Evolutionary conservation across 495 filamentous ascomycete genomes (phyloP).

Genomic region (Xylaria scruposa): DNA sequence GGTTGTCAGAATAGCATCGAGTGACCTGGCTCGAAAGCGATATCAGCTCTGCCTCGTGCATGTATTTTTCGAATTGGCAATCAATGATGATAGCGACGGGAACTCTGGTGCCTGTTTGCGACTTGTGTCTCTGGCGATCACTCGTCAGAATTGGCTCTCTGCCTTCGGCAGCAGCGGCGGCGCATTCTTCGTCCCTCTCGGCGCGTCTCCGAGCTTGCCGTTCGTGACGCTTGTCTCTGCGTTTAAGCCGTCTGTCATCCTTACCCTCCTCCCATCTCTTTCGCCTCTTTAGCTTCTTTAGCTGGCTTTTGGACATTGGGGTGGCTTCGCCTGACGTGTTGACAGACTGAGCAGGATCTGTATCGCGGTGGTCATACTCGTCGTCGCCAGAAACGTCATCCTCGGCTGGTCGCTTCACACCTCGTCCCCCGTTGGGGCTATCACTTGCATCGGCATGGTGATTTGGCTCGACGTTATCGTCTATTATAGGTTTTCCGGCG

Average conservation of each 20-base stretch:
- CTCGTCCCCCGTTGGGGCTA: not conserved
- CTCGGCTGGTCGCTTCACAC: conserved; percentile 27
- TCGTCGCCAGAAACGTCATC: conserved; percentile 12
- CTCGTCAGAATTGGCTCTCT: conserved; percentile 39
- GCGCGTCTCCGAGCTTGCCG: conserved; percentile 65
- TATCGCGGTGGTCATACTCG: conserved; percentile 6
- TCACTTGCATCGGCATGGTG: conserved; percentile 5
- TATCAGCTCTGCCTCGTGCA: conserved; percentile 81
- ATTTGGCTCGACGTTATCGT: not conserved
- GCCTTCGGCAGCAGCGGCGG: conserved; percentile 51
- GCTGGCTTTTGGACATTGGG: conserved; percentile 76
- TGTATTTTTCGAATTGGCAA: conserved; percentile 89
- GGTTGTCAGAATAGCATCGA: conserved; percentile 87
- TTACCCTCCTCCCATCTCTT: conserved; percentile 72
- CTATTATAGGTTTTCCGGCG: not conserved
- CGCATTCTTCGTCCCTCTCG: conserved; percentile 47
- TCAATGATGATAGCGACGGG: conserved; percentile 86
- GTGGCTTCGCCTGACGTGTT: conserved; percentile 32
- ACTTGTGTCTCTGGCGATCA: conserved; percentile 34
- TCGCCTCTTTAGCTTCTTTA: conserved; percentile 72
- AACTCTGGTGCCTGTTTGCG: conserved; percentile 54
- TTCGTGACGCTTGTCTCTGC: conserved; percentile 72
- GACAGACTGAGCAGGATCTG: conserved; percentile 9
- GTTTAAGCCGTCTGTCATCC: conserved; percentile 70
- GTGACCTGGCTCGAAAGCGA: conserved; percentile 85